phyloP scores from a whole-genome alignment of 345 rosid species.

The Hibiscus trionum region DNA sequence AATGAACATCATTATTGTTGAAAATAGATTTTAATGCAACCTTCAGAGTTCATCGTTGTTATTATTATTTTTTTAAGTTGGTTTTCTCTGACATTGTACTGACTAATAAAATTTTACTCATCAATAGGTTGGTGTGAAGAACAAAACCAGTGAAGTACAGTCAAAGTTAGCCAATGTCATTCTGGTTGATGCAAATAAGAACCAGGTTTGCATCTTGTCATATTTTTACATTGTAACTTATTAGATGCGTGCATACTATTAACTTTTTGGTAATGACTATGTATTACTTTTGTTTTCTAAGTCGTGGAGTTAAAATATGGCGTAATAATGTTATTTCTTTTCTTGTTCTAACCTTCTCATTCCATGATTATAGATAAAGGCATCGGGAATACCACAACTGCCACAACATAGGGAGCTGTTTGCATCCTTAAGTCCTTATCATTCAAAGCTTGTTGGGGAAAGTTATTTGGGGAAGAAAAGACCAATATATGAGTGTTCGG shows the following conservation, averaged over 20 bases:
- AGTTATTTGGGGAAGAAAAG: slow-evolving; percentile 82
- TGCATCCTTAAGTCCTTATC: slow-evolving; percentile 58
- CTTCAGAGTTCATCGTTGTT: background rate
- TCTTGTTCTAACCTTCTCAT: background rate
- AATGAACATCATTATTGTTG: background rate
- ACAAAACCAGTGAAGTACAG: slow-evolving; percentile 44
- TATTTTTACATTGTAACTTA: background rate
- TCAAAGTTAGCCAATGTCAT: background rate
- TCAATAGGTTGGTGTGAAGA: slow-evolving; percentile 83
- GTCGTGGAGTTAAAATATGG: background rate
- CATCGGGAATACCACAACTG: slow-evolving; percentile 67
- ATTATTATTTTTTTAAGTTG: background rate
- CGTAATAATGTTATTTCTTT: background rate
- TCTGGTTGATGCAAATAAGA: slow-evolving; percentile 58
- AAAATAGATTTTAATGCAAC: background rate
- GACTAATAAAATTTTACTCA: slow-evolving; percentile 10
- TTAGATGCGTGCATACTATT: no score
- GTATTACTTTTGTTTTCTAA: background rate
- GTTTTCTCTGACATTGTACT: background rate
- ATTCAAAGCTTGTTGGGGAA: slow-evolving; percentile 86
- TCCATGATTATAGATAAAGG: slow-evolving; percentile 46
- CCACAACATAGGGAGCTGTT: slow-evolving; percentile 70
- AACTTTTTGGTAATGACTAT: background rate
- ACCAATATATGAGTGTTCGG: slow-evolving; percentile 80
- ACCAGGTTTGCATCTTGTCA: slow-evolving; percentile 39